These are phyloP conservation scores for Podospora tetraspora DNA, from an alignment of 495 filamentous ascomycete species.

Conservation along the genomic window DNA sequence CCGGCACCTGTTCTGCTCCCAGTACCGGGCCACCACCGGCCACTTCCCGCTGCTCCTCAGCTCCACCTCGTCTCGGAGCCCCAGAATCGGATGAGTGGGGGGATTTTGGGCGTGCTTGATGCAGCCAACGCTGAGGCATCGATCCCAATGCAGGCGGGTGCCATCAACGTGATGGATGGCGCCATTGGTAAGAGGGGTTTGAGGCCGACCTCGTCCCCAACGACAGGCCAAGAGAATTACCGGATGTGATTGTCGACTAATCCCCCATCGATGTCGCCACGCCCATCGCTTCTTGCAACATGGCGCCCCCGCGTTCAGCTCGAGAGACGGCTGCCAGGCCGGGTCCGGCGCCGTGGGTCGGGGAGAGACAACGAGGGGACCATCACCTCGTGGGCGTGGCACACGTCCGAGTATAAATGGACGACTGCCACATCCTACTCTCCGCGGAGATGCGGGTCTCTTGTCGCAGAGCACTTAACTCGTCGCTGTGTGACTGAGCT, in stretches of 20 bases:
- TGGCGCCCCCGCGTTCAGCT: constrained; percentile 4
- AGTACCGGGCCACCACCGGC: not conserved
- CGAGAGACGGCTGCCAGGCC: not conserved
- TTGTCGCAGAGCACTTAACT: constrained; percentile 4
- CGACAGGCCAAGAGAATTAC: not conserved
- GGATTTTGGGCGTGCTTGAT: not conserved
- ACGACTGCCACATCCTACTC: not conserved
- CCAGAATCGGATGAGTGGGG: not conserved
- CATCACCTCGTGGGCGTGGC: not conserved
- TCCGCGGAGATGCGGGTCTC: constrained; percentile 12
- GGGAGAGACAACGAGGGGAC: not conserved
- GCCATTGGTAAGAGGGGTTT: constrained; percentile 14
- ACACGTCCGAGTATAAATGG: not conserved
- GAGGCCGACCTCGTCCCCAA: not conserved
- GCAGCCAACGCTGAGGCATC: not conserved
- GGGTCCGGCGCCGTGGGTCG: not conserved
- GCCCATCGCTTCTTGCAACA: constrained; percentile 10
- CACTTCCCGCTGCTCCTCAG: not conserved
- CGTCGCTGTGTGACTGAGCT: not conserved
- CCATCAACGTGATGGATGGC: constrained; percentile 17
- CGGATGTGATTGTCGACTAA: not conserved
- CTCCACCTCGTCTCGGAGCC: not conserved
- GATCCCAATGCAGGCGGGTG: not conserved
- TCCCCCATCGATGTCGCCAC: constrained; percentile 10
- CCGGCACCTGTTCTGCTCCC: not conserved